A percentile compares a stretch with the other conserved stretches of the same genome.
phyloP scores from a whole-genome alignment of 306 rosid species.

The Oxytropis ochrocephala region DNA sequence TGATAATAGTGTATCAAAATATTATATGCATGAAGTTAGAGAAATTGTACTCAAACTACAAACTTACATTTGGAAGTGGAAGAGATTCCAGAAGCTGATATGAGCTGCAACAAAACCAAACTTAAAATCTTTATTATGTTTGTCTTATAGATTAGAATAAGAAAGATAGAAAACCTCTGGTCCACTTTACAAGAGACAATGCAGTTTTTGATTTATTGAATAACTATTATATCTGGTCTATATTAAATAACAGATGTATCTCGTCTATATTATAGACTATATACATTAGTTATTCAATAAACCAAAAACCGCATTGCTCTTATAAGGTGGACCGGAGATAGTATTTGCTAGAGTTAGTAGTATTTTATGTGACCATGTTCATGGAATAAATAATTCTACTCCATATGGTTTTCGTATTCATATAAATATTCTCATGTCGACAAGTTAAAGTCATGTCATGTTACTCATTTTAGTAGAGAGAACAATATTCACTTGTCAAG shows the following conservation, averaged over 20 bases:
- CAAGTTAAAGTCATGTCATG: slow-evolving; percentile 17
- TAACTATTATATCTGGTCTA: too few species aligned
- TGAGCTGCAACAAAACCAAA: slow-evolving; percentile 54
- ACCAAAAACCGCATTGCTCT: too few species aligned
- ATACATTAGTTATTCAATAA: too few species aligned
- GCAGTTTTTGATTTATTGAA: too few species aligned
- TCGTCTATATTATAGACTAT: too few species aligned
- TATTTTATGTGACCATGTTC: not conserved
- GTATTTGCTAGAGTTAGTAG: not conserved
- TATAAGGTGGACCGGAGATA: too few species aligned
- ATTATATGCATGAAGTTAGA: not conserved
- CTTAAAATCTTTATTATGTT: slow-evolving; percentile 10
- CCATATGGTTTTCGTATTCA: not conserved
- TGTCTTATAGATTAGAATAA: not conserved
- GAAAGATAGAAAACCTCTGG: not conserved
- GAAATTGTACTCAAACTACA: not conserved
- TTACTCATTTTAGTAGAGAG: slow-evolving; percentile 22
- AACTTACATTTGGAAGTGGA: slow-evolving; percentile 78
- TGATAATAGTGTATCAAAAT: not conserved
- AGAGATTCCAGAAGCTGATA: slow-evolving; percentile 83
- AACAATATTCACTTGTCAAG: slow-evolving; percentile 19
- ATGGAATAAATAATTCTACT: slow-evolving; percentile 3
- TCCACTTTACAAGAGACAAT: too few species aligned
- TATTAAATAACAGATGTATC: too few species aligned
- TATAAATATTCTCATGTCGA: slow-evolving; percentile 25